Base-by-base conservation (phyloP, 2,329 filamentous ascomycete genomes). In the Aureobasidium pullulans region DNA sequence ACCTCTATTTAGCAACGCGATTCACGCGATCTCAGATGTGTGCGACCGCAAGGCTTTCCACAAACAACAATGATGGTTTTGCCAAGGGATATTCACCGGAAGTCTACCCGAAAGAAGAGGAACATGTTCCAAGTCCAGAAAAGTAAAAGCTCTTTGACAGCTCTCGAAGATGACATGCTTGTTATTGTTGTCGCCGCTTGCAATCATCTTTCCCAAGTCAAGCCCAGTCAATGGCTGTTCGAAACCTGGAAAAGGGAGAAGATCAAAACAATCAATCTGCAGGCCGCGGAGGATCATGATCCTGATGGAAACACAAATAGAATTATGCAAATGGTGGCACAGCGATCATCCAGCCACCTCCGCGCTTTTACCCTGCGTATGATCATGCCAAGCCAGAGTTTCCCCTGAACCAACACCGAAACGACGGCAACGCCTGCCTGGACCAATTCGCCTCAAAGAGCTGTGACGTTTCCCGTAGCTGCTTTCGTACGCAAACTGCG, bases 371-470 rank as follows among this genome's bases (percentile, higher is more conserved):
- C 23, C 23, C 23, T 23, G 23, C 23, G 23, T 23, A 5, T 36
- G 34, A 36, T 36, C 34, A 36, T 36, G 34, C 34, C 34, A 36
- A 36, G 34, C 34, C 49, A 28, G 40, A 39, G 36, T 23, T 40
- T 15, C 37, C 49, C 49, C 49, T 53, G 49, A 53, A 32, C 49
- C 23, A 53, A 42, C 36, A 32, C 15, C 49, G 23, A 42, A 53
- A 42, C 36, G 28, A 42, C 36, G 37, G 49, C 37, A 53, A 53
- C 49, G 49, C 49, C 49, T 42, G 23, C 49, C 49, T 42, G 49
- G 23, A 19, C 4, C 37, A 53, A 53, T 42, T 53, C 36, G 49
- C 37, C 49, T 42, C 49, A 23, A 15, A 32, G 32, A 37, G 23
- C 28, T 42, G 49, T 53, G 49, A 53, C 49, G 49, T 42, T 37